Evolutionary conservation across 2,329 filamentous ascomycete species (phyloP), one percentile per base, ranked within the genome.

Genomic region (Pyrenophora teres): DNA sequence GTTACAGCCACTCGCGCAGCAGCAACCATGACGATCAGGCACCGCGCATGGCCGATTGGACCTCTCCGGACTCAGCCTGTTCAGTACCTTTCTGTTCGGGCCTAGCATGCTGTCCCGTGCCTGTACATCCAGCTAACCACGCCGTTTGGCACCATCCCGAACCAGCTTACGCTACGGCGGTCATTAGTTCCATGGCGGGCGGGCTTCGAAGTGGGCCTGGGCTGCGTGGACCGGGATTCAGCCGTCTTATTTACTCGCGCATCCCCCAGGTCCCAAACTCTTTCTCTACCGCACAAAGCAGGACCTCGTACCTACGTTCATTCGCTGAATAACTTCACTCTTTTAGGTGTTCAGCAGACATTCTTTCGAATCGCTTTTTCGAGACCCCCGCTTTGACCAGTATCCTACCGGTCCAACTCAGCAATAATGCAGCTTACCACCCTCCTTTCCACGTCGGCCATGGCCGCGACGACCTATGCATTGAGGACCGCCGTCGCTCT

Each of bases 311-410:
- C 61, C 58, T 64, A 65, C 57, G 64, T 70, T 71, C 50, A 67
- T 71, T 70, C 62, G 70, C 69, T 72, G 70, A 67, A 69, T 65
- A 71, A 62, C 71, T 74, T 71, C 71, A 74, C 70, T 74, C 72
- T 40, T 72, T 73, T 56, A 74, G 70, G 67, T 71, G 57, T 65
- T 70, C 69, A 62, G 69, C 69, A 66, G 54, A 67, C 72, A 62
- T 55, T 74, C 72, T 25, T 71, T 74, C 54, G 32, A 50, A 48
- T 62, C 49, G 45, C 52, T 50, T 56, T 43, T 49, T 55, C 59
- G 55, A 65, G 57, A 57, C 59, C 59, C 53, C 19, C 52, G 56
- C 61, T 57, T 46, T 52, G 43, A 49, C 40, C 38, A 57, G 47
- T 41, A 15, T 38, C 25, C 39, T 32, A 57, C 25, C 52, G 53